These are phyloP conservation scores for Akanthomyces uredinophilus DNA, from an alignment of 2,329 filamentous ascomycete genomes.

Conservation along the genomic window DNA sequence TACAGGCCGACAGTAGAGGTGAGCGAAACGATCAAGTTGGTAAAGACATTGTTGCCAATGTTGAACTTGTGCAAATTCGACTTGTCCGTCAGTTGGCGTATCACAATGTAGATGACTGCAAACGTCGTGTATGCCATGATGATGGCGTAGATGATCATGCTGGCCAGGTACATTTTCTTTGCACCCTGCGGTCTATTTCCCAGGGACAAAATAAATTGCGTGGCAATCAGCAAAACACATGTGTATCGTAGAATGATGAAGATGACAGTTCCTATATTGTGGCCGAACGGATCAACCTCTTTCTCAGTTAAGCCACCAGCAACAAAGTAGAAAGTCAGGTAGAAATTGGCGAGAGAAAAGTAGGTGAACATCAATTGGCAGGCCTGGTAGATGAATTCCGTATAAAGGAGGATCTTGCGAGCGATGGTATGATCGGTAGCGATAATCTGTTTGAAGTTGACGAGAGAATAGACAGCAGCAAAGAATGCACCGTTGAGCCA, in stretches of 20 bases:
- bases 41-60: constrained; percentile 85
- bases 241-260: constrained; percentile 83
- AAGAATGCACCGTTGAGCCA: constrained; percentile 99
- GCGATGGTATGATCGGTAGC: constrained; percentile 82
- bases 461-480: constrained; percentile 92
- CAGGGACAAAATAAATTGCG: constrained; percentile 94
- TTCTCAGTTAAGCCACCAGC: constrained; percentile 81
- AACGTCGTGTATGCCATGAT: constrained; percentile 98
- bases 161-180: constrained; percentile 80
- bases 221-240: constrained; percentile 80
- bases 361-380: constrained; percentile 91
- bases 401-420: constrained; percentile 85
- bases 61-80: constrained; percentile 40
- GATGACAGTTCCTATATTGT: constrained; percentile 76
- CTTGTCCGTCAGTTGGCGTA: constrained; percentile 65
- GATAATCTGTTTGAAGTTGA: constrained; percentile 94
- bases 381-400: constrained; percentile 95
- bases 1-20: constrained; percentile 87
- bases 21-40: constrained; percentile 88
- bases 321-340: constrained; percentile 97
- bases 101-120: constrained; percentile 80
- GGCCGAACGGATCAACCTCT: constrained; percentile 82
- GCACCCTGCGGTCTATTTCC: constrained; percentile 95
- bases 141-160: constrained; percentile 83
- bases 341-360: constrained; percentile 98